phyloP scores from a whole-genome alignment of 768 basidiomycete genomes.

The Mrakia gelida region DNA sequence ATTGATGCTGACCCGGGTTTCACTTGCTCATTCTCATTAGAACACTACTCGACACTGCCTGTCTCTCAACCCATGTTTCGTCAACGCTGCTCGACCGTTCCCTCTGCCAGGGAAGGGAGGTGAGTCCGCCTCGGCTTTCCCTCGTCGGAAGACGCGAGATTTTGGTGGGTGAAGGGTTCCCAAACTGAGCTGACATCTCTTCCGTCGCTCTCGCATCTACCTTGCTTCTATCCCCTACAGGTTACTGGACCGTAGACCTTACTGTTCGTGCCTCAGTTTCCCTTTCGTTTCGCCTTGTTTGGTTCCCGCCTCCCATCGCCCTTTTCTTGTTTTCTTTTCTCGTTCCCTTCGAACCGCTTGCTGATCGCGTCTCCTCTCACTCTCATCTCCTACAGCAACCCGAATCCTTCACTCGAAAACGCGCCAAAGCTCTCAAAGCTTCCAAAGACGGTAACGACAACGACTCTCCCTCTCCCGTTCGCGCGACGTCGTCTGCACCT shows the following conservation, averaged over 20 bases:
- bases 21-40: not conserved
- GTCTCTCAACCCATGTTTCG: slow-evolving; percentile 7
- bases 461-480: not conserved
- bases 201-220: too few species aligned
- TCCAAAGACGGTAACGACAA: not conserved
- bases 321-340: not conserved
- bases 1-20: not conserved
- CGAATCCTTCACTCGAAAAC: slow-evolving; percentile 14
- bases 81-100: slow-evolving; percentile 12
- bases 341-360: not conserved
- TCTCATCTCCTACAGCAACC: not conserved
- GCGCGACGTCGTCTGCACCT: not conserved
- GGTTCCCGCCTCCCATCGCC: not conserved
- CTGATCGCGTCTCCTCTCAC: not conserved
- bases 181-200: not conserved
- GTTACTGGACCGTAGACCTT: slow-evolving; percentile 10
- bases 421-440: slow-evolving; percentile 8
- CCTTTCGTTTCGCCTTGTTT: not conserved
- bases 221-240: not conserved
- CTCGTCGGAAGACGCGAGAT: not conserved
- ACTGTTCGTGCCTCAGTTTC: not conserved
- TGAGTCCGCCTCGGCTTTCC: not conserved
- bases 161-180: not conserved
- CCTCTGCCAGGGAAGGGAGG: slow-evolving; percentile 11
- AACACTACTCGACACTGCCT: slow-evolving; percentile 11